Percentiles rank a stretch among this genome's conserved stretches.
Conservation (phyloP, 495 filamentous ascomycete genomes). For the Annulohypoxylon moriforme region DNA sequence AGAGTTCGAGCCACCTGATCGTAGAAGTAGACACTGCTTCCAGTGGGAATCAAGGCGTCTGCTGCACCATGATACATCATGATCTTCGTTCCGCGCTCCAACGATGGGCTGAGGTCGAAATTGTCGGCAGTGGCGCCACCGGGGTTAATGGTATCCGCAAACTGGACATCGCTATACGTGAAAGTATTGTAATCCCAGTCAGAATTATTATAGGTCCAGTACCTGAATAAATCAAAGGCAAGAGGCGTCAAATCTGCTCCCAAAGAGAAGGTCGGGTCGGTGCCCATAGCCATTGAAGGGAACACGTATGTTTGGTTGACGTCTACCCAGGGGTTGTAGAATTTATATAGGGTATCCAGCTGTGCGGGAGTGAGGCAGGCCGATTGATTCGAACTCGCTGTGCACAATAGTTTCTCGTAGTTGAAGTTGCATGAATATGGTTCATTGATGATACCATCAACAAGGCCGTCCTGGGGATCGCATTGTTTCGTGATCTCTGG, state of each 20-base stretch:
- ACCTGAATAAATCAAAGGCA: constrained; percentile 51
- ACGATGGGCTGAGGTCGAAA: constrained; percentile 61
- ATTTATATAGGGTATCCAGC: constrained; percentile 62
- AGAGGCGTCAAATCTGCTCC: constrained; percentile 30
- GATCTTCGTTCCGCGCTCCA: constrained; percentile 63
- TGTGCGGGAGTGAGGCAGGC: constrained; percentile 68
- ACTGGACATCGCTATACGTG: constrained; percentile 45
- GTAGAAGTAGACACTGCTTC: constrained; percentile 57
- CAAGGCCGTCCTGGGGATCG: constrained; percentile 70
- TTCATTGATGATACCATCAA: constrained; percentile 72
- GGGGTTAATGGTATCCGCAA: constrained; percentile 51
- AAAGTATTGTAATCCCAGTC: constrained; percentile 55
- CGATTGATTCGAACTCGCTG: constrained; percentile 44
- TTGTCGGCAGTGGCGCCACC: constrained; percentile 55
- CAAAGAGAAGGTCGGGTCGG: constrained; percentile 32
- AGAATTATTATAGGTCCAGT: constrained; percentile 58
- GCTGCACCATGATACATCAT: constrained; percentile 66
- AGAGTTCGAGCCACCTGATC: constrained; percentile 44
- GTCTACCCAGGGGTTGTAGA: constrained; percentile 63
- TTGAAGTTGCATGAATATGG: constrained; percentile 68
- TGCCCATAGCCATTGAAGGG: constrained; percentile 35
- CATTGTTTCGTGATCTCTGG: constrained; percentile 72
- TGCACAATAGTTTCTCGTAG: constrained; percentile 65
- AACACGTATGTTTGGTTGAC: constrained; percentile 48
- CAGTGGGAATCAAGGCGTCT: constrained; percentile 63